A percentile compares a stretch with the other conserved stretches of the same genome.
Conservation (phyloP, 176 grass and related monocot species). For the Aegilops bicornis region DNA sequence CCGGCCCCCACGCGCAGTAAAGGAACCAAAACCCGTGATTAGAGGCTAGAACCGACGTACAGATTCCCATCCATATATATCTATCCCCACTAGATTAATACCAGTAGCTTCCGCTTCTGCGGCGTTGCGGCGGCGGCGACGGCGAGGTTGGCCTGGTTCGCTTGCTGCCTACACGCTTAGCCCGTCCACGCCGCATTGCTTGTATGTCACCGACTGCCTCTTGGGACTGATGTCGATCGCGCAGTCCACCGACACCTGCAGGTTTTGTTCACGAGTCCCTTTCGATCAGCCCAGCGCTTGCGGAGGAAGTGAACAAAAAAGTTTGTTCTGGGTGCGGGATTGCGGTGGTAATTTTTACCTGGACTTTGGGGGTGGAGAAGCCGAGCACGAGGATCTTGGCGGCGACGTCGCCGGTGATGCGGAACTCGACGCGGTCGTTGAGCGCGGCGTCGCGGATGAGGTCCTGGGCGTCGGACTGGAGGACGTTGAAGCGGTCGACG, state of each 20-base stretch:
- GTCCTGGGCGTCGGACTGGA: conserved; percentile 86
- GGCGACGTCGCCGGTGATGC: conserved; percentile 86
- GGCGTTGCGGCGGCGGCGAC: neutral
- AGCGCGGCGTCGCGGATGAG: conserved; percentile 84
- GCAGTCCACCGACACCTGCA: conserved; percentile 92
- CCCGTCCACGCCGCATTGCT: conserved; percentile 95
- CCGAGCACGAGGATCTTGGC: conserved; percentile 90
- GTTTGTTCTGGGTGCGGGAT: neutral
- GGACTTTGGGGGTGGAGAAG: conserved; percentile 83
- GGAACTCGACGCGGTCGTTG: conserved; percentile 86
- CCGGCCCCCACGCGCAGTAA: conserved; percentile 1
- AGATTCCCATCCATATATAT: conserved; percentile 36
- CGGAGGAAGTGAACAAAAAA: conserved; percentile 12
- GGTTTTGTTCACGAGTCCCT: conserved; percentile 22
- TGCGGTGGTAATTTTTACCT: conserved; percentile 37
- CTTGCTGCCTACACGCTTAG: conserved; percentile 63
- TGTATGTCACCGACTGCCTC: conserved; percentile 90
- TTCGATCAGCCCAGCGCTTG: conserved; percentile 18
- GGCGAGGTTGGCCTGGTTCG: neutral
- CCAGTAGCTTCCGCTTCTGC: neutral
- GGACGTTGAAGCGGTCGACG: conserved; percentile 94
- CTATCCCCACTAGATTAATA: conserved; percentile 39
- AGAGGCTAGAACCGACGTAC: conserved; percentile 33
- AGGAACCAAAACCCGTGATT: conserved; percentile 29
- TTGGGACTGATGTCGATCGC: conserved; percentile 90